Percentiles rank a stretch among this genome's conserved stretches.
These are phyloP conservation scores for Globisporangium abappressorium DNA, from an alignment of 352 stramenopile genomes.

Conservation along the genomic window DNA sequence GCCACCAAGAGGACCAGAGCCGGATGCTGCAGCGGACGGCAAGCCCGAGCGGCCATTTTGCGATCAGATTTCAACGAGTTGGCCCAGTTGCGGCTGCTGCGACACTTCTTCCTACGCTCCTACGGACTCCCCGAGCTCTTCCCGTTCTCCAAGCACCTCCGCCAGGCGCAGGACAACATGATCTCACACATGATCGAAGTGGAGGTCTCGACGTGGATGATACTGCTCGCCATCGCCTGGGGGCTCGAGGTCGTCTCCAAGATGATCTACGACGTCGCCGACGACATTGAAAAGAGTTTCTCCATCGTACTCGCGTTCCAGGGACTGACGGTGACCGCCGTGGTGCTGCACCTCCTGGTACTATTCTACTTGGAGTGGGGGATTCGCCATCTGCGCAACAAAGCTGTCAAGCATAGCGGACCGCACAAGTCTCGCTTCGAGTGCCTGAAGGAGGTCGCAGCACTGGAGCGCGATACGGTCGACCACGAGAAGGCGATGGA, in stretches of 20 bases:
- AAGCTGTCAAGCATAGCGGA: not conserved
- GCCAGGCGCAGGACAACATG: conserved; percentile 68
- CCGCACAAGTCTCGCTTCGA: conserved; percentile 12
- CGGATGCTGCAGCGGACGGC: not conserved
- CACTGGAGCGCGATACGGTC: conserved; percentile 15
- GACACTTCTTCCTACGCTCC: conserved; percentile 40
- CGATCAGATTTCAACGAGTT: conserved; percentile 17
- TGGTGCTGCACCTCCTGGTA: conserved; percentile 38
- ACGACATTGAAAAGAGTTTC: conserved; percentile 19
- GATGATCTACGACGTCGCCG: conserved; percentile 11
- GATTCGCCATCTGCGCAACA: not conserved
- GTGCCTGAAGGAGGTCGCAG: conserved; percentile 20
- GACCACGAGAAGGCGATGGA: conserved; percentile 21
- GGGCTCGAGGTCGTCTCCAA: conserved; percentile 23
- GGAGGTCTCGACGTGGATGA: conserved; percentile 59
- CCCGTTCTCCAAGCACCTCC: conserved; percentile 74
- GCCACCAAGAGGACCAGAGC: not conserved
- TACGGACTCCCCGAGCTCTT: conserved; percentile 52
- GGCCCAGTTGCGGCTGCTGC: conserved; percentile 35
- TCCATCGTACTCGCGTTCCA: conserved; percentile 37
- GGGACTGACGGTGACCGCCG: conserved; percentile 28
- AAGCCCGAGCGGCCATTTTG: not conserved
- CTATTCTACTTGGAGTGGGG: conserved; percentile 32
- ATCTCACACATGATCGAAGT: conserved; percentile 83
- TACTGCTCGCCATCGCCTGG: conserved; percentile 50